Base-by-base conservation (phyloP, 2,329 filamentous ascomycete genomes). In the Sclerotiophoma versabilis region DNA sequence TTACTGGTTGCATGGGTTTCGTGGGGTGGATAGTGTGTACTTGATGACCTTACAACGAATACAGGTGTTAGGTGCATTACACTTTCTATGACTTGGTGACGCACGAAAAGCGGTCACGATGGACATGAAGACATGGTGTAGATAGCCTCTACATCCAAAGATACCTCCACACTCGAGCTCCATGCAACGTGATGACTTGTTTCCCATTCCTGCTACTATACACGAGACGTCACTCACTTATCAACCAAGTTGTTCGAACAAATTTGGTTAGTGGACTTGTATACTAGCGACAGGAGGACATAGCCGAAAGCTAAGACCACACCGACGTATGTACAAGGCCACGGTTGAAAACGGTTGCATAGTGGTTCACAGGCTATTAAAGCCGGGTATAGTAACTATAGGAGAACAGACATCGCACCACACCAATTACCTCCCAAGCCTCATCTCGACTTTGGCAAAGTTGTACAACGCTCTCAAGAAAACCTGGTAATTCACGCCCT, bases 401-500 rank as follows among this genome's bases (percentile, higher is more conserved):
- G 7, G 33, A 53, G n/a, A 55, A 19, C 9, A 39, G n/a, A 2
- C 19, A 36, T 19, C 26, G 9, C 14, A 33, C 4, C 15, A 1
- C 33, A 20, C 9, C 15, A 14, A 26, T 36, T 76, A 87, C 66
- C 83, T 77, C 23, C 93, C 93, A 66, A 93, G 86, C 53, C 93
- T 86, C 84, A 98, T 96, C 75, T 96, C 90, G 3, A 93, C 93
- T 62, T 87, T 88, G 9, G 92, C 89, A 77, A 86, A 99, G 67
- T 89, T 91, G 74, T 91, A 89, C 64, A 99, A 78, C 1, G 89
- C 93, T 59, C 88, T 84, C 60, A 98, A 80, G 75, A 98, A 99
- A 25, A 96, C 89, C 71, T 97, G 93, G 75, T 99, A 99, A 37
- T 92, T 92, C 15, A 99, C 93, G 1, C 87, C 87, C 59, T 89